Evolutionary conservation across 2,329 filamentous ascomycete genomes (phyloP).

Genomic region (Ophiostoma sp.): DNA sequence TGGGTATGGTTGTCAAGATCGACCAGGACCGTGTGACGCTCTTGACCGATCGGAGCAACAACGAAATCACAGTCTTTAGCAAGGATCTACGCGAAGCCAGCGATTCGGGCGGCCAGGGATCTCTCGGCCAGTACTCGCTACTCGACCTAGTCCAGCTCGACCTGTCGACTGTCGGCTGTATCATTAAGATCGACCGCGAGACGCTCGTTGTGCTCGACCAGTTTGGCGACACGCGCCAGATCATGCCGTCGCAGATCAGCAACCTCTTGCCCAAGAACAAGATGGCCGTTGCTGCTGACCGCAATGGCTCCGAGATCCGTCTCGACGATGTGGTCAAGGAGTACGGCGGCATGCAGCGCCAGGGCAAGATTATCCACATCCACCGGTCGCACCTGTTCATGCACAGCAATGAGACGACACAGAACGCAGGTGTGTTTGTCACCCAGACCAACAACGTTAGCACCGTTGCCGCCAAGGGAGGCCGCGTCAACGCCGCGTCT

Average conservation of each 20-base stretch:
- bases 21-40: conserved; percentile 88
- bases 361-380: conserved; percentile 88
- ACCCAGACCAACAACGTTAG: conserved; percentile 78
- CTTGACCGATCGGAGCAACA: conserved; percentile 85
- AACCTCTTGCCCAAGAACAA: conserved; percentile 80
- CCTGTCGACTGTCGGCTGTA: conserved; percentile 82
- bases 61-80: conserved; percentile 95
- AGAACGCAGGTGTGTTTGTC: conserved; percentile 88
- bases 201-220: conserved; percentile 87
- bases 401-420: conserved; percentile 73
- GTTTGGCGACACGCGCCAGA: conserved; percentile 71
- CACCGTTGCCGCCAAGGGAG: conserved; percentile 91
- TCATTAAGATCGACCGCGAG: conserved; percentile 93
- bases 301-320: conserved; percentile 87
- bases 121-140: conserved; percentile 81
- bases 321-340: conserved; percentile 90
- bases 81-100: conserved; percentile 91
- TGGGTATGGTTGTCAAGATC: conserved; percentile 94
- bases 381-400: conserved; percentile 89
- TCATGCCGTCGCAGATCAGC: conserved; percentile 86
- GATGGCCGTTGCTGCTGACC: conserved; percentile 83
- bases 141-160: conserved; percentile 94
- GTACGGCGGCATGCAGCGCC: conserved; percentile 73
- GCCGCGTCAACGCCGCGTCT: conserved; percentile 53
- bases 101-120: conserved; percentile 80